Conservation (phyloP, 768 basidiomycete species). For the Melanogaster broomeanus region DNA sequence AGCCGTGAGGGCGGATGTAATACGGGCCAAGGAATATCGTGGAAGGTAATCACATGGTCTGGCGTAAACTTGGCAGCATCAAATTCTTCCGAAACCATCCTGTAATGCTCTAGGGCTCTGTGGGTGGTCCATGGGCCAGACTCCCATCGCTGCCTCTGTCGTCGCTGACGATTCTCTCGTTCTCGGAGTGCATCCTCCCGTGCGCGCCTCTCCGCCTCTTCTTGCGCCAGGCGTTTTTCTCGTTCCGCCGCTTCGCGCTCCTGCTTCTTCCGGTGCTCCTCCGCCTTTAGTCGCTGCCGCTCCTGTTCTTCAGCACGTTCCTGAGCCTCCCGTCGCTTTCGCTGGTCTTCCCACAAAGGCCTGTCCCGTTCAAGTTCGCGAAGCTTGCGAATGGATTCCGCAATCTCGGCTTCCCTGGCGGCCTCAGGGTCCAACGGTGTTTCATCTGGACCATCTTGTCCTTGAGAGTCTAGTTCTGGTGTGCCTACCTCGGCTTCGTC, state of each 20-base stretch:
- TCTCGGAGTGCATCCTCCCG: conserved; percentile 39
- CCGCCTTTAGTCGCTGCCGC: conserved; percentile 31
- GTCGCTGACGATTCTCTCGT: conserved; percentile 42
- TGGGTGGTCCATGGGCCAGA: conserved; percentile 62
- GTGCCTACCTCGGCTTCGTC: conserved; percentile 3
- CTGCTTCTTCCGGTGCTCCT: conserved; percentile 25
- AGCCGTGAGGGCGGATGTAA: conserved; percentile 53
- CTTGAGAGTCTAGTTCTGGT: conserved; percentile 6
- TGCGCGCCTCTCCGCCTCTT: conserved; percentile 32
- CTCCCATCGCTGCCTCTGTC: conserved; percentile 56
- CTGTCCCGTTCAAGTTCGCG: conserved; percentile 66
- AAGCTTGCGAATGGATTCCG: conserved; percentile 66
- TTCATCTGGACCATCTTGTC: not conserved
- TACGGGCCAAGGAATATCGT: conserved; percentile 77
- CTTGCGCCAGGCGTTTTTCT: conserved; percentile 18
- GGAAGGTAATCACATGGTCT: conserved; percentile 55
- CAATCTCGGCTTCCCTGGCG: conserved; percentile 46
- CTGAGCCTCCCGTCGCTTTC: conserved; percentile 43
- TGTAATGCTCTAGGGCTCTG: conserved; percentile 74
- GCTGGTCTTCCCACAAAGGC: conserved; percentile 61
- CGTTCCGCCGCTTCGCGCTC: conserved; percentile 29
- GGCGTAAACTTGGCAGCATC: conserved; percentile 58
- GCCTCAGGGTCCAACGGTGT: conserved; percentile 37
- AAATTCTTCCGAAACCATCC: conserved; percentile 57
- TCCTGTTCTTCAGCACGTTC: conserved; percentile 48